phyloP scores from a whole-genome alignment of 768 basidiomycete species.

The Coprinopsis sp. region DNA sequence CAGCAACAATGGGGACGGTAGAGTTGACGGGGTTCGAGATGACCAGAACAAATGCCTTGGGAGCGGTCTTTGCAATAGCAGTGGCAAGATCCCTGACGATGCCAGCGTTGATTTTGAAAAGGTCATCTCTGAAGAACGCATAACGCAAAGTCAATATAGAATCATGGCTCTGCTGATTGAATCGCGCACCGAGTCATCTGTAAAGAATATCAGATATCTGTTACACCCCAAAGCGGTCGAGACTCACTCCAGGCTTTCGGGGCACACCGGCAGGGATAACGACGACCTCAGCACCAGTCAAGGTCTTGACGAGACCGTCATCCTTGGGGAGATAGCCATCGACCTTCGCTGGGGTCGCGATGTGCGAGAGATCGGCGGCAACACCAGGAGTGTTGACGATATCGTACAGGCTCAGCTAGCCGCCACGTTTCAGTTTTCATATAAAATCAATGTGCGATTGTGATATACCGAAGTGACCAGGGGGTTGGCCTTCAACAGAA shows the following conservation, averaged over 20 bases:
- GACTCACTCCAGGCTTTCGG: conserved; percentile 85
- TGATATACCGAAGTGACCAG: conserved; percentile 65
- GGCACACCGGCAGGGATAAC: conserved; percentile 97
- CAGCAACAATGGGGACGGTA: conserved; percentile 94
- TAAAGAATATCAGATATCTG: conserved; percentile 13
- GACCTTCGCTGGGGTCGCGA: conserved; percentile 83
- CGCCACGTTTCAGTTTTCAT: neutral
- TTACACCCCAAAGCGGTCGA: conserved; percentile 6
- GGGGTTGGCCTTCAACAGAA: conserved; percentile 85
- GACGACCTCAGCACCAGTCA: conserved; percentile 84
- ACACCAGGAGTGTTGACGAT: conserved; percentile 98
- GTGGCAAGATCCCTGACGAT: conserved; percentile 92
- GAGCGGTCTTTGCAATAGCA: conserved; percentile 76
- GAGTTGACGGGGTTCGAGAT: conserved; percentile 99
- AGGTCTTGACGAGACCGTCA: conserved; percentile 76
- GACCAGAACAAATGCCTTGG: conserved; percentile 90
- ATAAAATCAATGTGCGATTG: conserved; percentile 1
- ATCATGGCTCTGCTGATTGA: neutral
- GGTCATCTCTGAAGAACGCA: conserved; percentile 64
- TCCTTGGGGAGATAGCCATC: conserved; percentile 75
- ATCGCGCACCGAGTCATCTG: conserved; percentile 51
- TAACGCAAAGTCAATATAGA: neutral
- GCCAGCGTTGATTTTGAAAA: conserved; percentile 99
- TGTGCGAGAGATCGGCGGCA: conserved; percentile 91
- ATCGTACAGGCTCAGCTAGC: conserved; percentile 85